phyloP scores from a whole-genome alignment of 139 green algal species.

The Limnomonas spitsbergensis region DNA sequence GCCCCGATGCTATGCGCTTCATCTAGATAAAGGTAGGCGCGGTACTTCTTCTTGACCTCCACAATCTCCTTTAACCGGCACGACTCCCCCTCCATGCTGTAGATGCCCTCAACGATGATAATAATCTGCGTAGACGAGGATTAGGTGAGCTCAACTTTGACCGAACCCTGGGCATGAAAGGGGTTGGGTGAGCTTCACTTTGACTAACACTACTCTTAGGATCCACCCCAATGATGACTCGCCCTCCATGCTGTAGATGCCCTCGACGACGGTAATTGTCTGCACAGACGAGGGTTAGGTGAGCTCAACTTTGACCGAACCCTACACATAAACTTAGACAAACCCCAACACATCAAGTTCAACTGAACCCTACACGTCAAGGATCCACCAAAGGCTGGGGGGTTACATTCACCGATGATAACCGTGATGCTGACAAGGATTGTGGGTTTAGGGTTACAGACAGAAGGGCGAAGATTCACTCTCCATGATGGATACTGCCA shows the following conservation, averaged over 20 bases:
- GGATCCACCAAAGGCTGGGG: background rate
- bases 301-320: background rate
- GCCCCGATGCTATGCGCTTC: slow-evolving; percentile 98
- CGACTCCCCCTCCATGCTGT: slow-evolving; percentile 98
- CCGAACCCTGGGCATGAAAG: background rate
- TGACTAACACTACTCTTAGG: background rate
- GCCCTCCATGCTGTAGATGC: slow-evolving; percentile 98
- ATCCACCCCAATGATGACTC: slow-evolving; percentile 60
- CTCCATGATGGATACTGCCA: background rate
- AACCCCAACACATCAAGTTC: no score
- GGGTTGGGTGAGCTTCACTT: background rate
- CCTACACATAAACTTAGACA: background rate
- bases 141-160: background rate
- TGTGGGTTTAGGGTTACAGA: no score
- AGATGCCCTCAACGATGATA: slow-evolving; percentile 96
- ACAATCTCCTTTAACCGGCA: slow-evolving; percentile 82
- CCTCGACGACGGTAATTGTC: slow-evolving; percentile 94
- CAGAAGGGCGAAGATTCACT: no score
- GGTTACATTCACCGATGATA: background rate
- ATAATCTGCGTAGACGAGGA: slow-evolving; percentile 60
- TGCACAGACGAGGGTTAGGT: slow-evolving; percentile 12
- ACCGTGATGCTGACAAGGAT: no score
- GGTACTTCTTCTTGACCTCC: slow-evolving; percentile 88
- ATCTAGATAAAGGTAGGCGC: slow-evolving; percentile 96
- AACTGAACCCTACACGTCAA: background rate